Conservation (phyloP, 306 rosid species). For the Citrullus amarus region DNA sequence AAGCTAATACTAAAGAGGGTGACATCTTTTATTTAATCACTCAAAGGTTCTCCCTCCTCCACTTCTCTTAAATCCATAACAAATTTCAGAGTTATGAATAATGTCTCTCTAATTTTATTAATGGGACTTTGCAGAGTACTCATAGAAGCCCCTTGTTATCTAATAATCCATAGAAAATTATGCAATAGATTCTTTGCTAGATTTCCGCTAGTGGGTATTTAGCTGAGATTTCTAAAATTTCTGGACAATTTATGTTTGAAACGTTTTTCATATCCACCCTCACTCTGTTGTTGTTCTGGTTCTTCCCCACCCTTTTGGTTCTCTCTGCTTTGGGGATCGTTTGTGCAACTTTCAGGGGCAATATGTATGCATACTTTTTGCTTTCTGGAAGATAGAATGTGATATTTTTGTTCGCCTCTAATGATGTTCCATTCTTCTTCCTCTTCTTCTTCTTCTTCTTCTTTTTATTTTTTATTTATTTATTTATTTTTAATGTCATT, state of each 20-base stretch:
- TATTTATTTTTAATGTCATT: not conserved
- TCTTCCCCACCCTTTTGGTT: not conserved
- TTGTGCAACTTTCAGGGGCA: not conserved
- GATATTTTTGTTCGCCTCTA: not conserved
- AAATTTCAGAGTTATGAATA: no score
- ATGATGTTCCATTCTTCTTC: not conserved
- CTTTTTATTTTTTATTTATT: no score
- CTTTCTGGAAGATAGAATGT: not conserved
- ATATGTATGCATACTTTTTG: not conserved
- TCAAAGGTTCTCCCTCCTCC: conserved; percentile 49
- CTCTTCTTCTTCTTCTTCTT: not conserved
- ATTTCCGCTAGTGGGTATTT: not conserved
- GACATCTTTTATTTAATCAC: conserved; percentile 65
- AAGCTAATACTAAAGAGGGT: conserved; percentile 76
- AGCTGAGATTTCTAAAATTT: not conserved
- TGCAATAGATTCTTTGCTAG: not conserved
- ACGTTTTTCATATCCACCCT: not conserved
- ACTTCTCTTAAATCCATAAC: not conserved
- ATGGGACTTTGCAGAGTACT: no score
- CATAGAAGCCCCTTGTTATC: no score
- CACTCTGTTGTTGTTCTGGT: not conserved
- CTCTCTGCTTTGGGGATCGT: not conserved
- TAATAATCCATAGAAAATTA: not conserved
- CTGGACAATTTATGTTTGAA: not conserved
- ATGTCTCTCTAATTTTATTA: no score